phyloP scores from a whole-genome alignment of 1,139 yeast species.

The Candida neerlandica region DNA sequence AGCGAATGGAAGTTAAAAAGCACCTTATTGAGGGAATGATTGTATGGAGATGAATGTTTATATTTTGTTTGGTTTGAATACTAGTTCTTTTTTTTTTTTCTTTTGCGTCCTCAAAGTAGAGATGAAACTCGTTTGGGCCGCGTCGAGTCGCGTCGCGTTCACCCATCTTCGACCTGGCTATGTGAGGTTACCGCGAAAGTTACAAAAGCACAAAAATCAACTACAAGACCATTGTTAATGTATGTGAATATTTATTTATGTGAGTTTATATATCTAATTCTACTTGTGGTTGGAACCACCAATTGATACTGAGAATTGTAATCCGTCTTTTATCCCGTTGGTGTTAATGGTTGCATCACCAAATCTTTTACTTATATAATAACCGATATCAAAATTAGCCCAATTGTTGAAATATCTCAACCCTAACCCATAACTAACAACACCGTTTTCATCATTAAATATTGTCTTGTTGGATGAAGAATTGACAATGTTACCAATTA shows the following conservation, averaged over 20 bases:
- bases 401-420: constrained; percentile 43
- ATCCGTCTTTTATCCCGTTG: constrained; percentile 45
- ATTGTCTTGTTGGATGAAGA: constrained; percentile 17
- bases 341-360: constrained; percentile 20
- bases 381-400: constrained; percentile 53
- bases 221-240: too few species aligned
- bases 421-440: constrained; percentile 46
- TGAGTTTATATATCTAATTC: neutral
- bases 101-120: neutral
- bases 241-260: neutral
- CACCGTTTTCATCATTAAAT: constrained; percentile 25
- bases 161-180: too few species aligned
- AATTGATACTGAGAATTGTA: constrained; percentile 49
- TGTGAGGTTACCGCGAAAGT: neutral
- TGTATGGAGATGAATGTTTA: neutral
- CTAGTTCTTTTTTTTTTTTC: neutral
- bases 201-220: neutral
- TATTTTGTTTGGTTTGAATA: neutral
- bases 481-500: constrained; percentile 37
- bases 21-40: neutral
- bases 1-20: neutral
- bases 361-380: constrained; percentile 38
- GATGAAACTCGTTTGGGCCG: neutral
- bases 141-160: constrained; percentile 1
- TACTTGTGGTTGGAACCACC: constrained; percentile 39